Evolutionary conservation across 2,329 filamentous ascomycete species (phyloP), one percentile per base, ranked within the genome.

Genomic region (Aspergillaceae sp.): DNA sequence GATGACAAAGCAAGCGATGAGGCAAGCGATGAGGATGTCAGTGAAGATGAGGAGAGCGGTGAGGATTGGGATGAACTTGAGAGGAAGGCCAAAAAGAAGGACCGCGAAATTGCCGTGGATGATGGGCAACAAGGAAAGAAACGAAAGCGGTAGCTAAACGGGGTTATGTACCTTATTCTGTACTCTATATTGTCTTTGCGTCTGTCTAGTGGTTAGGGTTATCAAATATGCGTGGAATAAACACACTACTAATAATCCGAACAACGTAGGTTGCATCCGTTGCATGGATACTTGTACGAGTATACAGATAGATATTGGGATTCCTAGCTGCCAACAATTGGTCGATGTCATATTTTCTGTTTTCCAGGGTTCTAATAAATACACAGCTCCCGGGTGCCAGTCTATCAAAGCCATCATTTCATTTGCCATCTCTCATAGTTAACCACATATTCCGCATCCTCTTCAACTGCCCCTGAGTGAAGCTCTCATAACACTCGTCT

Each of bases 21-120:
- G 46, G 81, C 68, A 40, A 78, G 77, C 42, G 85, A 86, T 11
- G 74, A 79, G 11, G 85, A 86, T 19, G 74, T 79, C 38, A 71
- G 67, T 45, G 67, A 56, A 5, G 78, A 80, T 3, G 86, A 90
- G 5, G 85, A 86, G 40, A 86, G 87, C 53, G 85, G 86, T 42
- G 86, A 96, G 64, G 87, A 94, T 61, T 96, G 91, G 91, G 90
- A 97, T 63, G 89, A 94, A 67, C 66, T 96, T 48, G 91, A 96
- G 73, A 83, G 84, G 68, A 95, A 95, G 74, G 90, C 80, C 1
- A 78, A 76, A 58, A 76, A 70, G 65, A 80, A 82, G 64, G 80
- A 83, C 56, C 71, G 74, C 51, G 78, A 83, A 53, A 68, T 67
- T 42, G 70, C 70, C 2, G 53, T 73, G 27, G 72, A 76, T 26